phyloP scores from a whole-genome alignment of 1,139 yeast genomes.

The Lizanozyma gosingica region DNA sequence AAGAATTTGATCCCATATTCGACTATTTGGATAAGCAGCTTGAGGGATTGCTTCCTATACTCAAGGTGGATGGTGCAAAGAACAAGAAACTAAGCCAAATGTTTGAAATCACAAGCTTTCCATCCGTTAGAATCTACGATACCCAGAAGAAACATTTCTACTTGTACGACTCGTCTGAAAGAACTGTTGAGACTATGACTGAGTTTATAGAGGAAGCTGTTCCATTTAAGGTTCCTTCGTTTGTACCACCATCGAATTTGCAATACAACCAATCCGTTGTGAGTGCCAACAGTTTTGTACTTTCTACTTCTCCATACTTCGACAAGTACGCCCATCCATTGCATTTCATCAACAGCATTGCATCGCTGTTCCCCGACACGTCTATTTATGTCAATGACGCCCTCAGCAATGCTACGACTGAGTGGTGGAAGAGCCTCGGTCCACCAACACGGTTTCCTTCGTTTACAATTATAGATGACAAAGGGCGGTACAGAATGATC shows the following conservation, averaged over 20 bases:
- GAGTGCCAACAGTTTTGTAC: neutral
- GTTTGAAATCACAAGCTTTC: neutral
- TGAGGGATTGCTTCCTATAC: neutral
- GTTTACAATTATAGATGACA: neutral
- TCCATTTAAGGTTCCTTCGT: neutral
- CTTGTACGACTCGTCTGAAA: neutral
- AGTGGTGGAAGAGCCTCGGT: neutral
- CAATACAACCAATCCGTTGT: no score
- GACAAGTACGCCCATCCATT: neutral
- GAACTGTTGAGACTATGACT: neutral
- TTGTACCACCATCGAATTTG: neutral
- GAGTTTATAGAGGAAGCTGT: neutral
- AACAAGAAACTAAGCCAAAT: neutral
- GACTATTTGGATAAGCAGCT: conserved; percentile 10
- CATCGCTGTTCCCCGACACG: neutral
- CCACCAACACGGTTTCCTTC: neutral
- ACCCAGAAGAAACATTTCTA: neutral
- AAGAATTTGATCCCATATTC: conserved; percentile 21
- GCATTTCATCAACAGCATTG: neutral
- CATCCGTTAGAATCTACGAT: neutral
- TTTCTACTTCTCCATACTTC: neutral
- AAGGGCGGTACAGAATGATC: neutral
- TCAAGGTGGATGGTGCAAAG: neutral
- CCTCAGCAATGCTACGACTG: neutral
- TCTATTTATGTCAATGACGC: neutral